Conservation (phyloP, 169 alveolate species). For the Cytauxzoon felis region DNA sequence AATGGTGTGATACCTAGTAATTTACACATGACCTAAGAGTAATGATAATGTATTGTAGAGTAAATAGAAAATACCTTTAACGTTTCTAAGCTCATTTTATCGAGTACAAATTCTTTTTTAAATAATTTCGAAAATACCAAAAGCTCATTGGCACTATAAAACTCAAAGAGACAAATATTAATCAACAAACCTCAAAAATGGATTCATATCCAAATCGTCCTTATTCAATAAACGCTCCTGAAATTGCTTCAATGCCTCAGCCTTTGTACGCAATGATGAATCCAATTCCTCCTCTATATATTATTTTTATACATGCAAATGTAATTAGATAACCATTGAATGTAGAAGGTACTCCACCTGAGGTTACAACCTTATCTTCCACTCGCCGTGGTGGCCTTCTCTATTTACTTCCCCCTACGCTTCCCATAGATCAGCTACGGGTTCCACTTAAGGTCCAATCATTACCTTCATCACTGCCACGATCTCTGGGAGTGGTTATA, state of each 20-base stretch:
- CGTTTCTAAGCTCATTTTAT: constrained; percentile 81
- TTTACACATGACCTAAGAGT: constrained; percentile 73
- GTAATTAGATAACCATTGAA: not conserved
- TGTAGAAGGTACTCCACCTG: too few relatives aligned
- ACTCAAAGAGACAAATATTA: not conserved
- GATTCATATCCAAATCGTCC: constrained; percentile 72
- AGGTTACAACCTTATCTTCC: too few relatives aligned
- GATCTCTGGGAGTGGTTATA: too few relatives aligned
- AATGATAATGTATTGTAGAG: not conserved
- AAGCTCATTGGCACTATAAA: constrained; percentile 57
- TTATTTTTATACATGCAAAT: constrained; percentile 23
- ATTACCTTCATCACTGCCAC: too few relatives aligned
- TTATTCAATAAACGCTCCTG: constrained; percentile 76
- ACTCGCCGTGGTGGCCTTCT: too few relatives aligned
- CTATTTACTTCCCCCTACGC: too few relatives aligned
- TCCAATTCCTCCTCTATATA: constrained; percentile 62
- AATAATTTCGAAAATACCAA: constrained; percentile 76
- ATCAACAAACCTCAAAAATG: constrained; percentile 57
- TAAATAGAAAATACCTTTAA: constrained; percentile 62
- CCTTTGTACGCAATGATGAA: constrained; percentile 66
- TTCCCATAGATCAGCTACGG: too few relatives aligned
- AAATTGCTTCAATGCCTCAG: constrained; percentile 72
- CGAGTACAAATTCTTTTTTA: constrained; percentile 81
- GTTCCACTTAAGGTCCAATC: too few relatives aligned
- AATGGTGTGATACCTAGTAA: constrained; percentile 81